Evolutionary conservation across 140 eudicot species (phyloP), one percentile per base, ranked within the genome.

Genomic region (Senecio squalidus): DNA sequence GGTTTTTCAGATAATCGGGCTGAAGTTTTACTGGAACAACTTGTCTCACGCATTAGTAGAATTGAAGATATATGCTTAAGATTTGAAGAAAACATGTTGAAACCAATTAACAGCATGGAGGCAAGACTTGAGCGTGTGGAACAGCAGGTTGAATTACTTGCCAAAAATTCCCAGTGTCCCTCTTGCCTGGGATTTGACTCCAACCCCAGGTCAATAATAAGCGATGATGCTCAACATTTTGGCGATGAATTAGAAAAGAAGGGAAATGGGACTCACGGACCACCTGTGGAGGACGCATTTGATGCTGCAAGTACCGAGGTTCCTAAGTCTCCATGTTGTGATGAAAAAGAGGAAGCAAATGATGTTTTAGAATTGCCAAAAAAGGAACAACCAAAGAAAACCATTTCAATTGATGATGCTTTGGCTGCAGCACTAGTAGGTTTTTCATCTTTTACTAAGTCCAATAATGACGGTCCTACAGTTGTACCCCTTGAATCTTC

Each of bases 341-440:
- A 84, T 69, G 89, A 76, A 14, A 56, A 46, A 34, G 81, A 69
- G 64, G 85, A 84, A 74, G 80, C 58, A 24, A 76, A 73, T 55
- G 71, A 54, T 18, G 74, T 38, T 39, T 28, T 59, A 28, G 77
- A 59, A 58, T 64, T 77, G 46, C 69, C 62, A 53, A 60, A 80
- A 40, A 4, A 34, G 13, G 70, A 51, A 52, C 69, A 62, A 18
- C 75, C 67, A 9, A 88, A 80, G 79, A 74, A 71, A 46, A n/a
- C 81, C 2, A 34, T 82, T 70, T 88, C 95, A 8, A 63, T 88
- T 39, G 89, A 88, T 76, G 88, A 82, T 39, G 93, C 89, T 24
- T 67, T 93, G 66, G 95, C 99, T 68, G 84, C 86, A 26, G 95
- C 96, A 61, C 71, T 88, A 55, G 80, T 84, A 52, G 95, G 94